These are phyloP conservation scores for Amanita muscaria DNA, from an alignment of 768 basidiomycete species.

Conservation along the genomic window DNA sequence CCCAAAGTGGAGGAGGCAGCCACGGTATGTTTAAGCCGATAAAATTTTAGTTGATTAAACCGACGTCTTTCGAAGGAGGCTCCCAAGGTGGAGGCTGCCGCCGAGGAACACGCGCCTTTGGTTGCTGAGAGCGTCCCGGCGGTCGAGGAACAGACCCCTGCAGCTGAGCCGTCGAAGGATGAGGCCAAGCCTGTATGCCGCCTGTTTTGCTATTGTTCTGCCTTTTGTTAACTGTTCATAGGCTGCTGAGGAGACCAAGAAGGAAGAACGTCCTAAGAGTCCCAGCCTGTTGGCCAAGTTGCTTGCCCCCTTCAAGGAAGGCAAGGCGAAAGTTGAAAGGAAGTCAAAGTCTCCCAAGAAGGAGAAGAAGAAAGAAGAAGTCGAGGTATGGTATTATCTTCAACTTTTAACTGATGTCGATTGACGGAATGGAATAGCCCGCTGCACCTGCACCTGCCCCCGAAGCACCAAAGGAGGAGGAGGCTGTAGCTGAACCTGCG, in stretches of 20 bases:
- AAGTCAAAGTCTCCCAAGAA: constrained; percentile 63
- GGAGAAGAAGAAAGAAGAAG: constrained; percentile 73
- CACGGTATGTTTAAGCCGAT: constrained; percentile 14
- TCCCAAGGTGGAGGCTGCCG: constrained; percentile 13
- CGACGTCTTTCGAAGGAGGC: constrained; percentile 7
- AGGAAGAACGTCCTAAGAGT: constrained; percentile 77
- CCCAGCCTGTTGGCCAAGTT: constrained; percentile 69
- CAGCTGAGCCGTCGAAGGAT: constrained; percentile 29
- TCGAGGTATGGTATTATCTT: constrained; percentile 33
- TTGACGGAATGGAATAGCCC: neutral
- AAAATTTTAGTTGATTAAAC: neutral
- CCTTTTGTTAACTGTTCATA: constrained; percentile 16
- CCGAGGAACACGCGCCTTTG: constrained; percentile 16
- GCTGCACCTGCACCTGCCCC: constrained; percentile 23
- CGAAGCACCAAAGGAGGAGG: constrained; percentile 32
- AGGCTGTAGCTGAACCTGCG: constrained; percentile 34
- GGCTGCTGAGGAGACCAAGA: constrained; percentile 51
- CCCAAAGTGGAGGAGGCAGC: constrained; percentile 28
- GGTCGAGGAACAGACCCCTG: constrained; percentile 18
- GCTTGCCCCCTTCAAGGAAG: constrained; percentile 70
- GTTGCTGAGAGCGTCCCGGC: constrained; percentile 16
- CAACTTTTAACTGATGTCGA: neutral
- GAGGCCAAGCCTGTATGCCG: constrained; percentile 34
- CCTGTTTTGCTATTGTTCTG: constrained; percentile 5
- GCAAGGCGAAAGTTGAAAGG: constrained; percentile 53